Base-by-base conservation (phyloP, 768 basidiomycete species). In the Exidia glandulosa region DNA sequence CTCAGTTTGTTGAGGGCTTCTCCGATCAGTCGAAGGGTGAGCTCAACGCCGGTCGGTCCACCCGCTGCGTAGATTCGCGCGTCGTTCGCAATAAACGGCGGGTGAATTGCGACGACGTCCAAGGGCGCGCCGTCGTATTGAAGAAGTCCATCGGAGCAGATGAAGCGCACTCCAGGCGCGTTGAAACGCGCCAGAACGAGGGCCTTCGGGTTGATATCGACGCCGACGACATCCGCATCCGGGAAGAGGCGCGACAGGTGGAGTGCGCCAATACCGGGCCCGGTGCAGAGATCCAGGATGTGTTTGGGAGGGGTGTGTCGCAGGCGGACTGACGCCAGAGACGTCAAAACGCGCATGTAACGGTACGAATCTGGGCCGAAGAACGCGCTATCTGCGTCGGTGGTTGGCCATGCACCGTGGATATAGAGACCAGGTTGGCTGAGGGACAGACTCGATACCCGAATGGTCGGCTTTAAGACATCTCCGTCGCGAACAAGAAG, bases 51-150 rank as follows among this genome's bases (percentile, higher is more conserved):
- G 14, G 29, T 31, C 13, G 30, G 47, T 6, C 47, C 58, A 27
- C 58, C 58, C 13, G 25, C 27, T 12, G 58, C 58, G 33, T 59
- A 59, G 30, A 37, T 41, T 19, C 58, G 29, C 14, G 25, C 47
- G 36, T 59, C 58, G 13, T 30, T 45, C 16, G 58, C 58, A 37
- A 59, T 59, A 45, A 59, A 59, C 6, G 58, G 58, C 29, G 58
- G 58, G 25, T 59, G 34, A 41, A 59, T 59, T 12, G 58, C 47
- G 58, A 59, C 33, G 12, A 59, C 48, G 58, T 59, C 58, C 27
- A 59, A 16, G 16, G 25, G 36, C 16, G 27, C 50, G 14, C 30
- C 58, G 55, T 59, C 58, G n/a, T 12, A 52, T n/a, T 48, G 13
- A 13, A 41, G 10, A 7, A 56, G 54, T 12, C 41, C 41, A 27